Conservation (phyloP, 2,329 filamentous ascomycete genomes). For the Esteya vermicola region DNA sequence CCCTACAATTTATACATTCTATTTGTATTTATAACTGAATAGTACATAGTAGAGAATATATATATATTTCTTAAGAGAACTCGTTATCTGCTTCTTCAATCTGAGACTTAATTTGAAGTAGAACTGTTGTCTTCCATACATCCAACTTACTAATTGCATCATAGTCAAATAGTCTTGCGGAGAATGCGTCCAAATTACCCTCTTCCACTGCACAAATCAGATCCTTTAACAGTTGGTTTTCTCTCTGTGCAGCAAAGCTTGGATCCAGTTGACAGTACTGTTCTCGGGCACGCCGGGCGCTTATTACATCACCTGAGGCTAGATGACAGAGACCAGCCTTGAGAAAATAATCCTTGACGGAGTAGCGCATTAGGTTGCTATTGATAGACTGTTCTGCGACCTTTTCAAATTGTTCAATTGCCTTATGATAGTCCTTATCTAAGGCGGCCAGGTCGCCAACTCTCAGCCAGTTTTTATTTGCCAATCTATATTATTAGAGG, state of each 20-base stretch:
- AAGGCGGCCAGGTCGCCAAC: constrained; percentile 77
- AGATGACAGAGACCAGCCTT: constrained; percentile 90
- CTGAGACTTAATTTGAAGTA: constrained; percentile 68
- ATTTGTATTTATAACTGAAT: no score
- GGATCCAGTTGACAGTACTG: constrained; percentile 70
- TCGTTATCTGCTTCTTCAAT: constrained; percentile 46
- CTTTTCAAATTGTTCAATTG: constrained; percentile 70
- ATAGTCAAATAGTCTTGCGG: constrained; percentile 76
- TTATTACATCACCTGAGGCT: constrained; percentile 58
- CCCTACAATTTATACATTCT: no score
- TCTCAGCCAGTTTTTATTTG: constrained; percentile 90
- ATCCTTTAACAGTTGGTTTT: constrained; percentile 69
- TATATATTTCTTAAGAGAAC: constrained; percentile 22
- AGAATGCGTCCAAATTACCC: constrained; percentile 69
- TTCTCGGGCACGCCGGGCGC: constrained; percentile 64
- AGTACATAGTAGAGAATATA: no score
- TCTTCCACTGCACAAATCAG: constrained; percentile 61
- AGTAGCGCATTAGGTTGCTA: constrained; percentile 89
- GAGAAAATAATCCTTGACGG: constrained; percentile 88
- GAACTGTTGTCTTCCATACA: constrained; percentile 87
- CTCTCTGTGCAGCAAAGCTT: constrained; percentile 61
- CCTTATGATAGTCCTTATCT: constrained; percentile 70
- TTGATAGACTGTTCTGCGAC: constrained; percentile 65
- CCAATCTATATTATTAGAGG: constrained; percentile 47
- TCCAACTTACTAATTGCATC: constrained; percentile 89